Evolutionary conservation across 2,329 filamentous ascomycete genomes (phyloP), one percentile per base, ranked within the genome.

Genomic region (Neofusicoccum kwambonambiense): DNA sequence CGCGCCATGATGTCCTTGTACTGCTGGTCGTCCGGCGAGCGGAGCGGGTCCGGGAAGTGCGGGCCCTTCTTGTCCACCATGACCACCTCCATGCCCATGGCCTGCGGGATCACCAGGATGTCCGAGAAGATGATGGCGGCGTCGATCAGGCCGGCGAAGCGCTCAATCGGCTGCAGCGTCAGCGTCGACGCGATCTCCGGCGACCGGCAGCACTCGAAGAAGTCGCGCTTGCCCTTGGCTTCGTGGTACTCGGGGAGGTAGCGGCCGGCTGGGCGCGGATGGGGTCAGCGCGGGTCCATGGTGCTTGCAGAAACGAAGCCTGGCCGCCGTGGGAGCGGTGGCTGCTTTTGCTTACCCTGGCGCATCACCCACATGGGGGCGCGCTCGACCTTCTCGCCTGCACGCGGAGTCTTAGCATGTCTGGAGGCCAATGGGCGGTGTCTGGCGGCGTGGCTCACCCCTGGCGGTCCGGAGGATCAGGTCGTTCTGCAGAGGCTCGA

Each of bases 281-380:
- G 62, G 67, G 13, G 17, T 44, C 42, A 63, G 50, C 45, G 42
- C 37, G 22, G 44, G 52, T 17, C 19, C 9, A 17, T 2, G 9
- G 6, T 11, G 37, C 37, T 39, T 4, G 37, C 51, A 34, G n/a
- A 22, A 22, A 22, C 22, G 22, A 22, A 22, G 22, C 22, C 22
- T 22, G 22, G 22, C 22, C 22, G 22, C 22, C 22, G 22, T 42
- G 61, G 34, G 31, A 17, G 37, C 15, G 7, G 19, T 44, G 34
- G 37, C 4, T 51, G 42, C 15, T 17, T n/a, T 64, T 61, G 71
- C 78, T 78, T 83, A 94, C 93, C 93, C 88, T 99, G 95, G 80
- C 95, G 91, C 95, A 99, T 99, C 77, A 99, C 93, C 95, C 95
- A 99, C 83, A 96, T 92, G 65, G 95, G 95, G 67, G 95, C 91